Conservation (phyloP, 1,284 basidiomycete species). For the Fomitiporia mediterranea region DNA sequence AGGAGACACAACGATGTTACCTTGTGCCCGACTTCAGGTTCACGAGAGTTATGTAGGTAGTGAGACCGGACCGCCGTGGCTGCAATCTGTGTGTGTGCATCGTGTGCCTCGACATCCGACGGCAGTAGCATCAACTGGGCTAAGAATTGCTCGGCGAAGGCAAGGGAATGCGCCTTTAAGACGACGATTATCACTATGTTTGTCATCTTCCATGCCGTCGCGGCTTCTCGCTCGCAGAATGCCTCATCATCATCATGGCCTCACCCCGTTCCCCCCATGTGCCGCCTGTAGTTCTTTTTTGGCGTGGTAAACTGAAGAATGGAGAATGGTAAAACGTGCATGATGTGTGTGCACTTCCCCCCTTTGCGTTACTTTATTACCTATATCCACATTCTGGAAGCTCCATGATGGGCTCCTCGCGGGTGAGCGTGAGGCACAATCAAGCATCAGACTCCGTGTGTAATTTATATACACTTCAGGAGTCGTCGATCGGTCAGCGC, state of each 20-base stretch:
- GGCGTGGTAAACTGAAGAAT: not conserved
- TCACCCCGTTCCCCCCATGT: not conserved
- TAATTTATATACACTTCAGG: conserved; percentile 1
- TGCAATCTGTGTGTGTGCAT: not conserved
- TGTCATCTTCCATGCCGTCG: conserved; percentile 2
- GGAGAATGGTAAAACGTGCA: not conserved
- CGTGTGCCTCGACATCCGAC: not conserved
- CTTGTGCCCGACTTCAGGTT: no score
- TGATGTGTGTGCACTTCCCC: not conserved
- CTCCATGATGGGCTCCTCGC: not conserved
- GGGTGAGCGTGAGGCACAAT: conserved; percentile 6
- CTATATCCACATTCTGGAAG: not conserved
- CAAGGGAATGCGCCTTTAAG: conserved; percentile 3
- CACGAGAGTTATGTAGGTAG: no score
- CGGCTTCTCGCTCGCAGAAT: not conserved
- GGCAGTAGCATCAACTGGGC: not conserved
- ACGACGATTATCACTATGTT: conserved; percentile 9
- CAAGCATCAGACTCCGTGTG: not conserved
- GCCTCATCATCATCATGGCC: not conserved
- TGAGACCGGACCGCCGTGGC: no score
- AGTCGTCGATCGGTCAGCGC: conserved; percentile 1
- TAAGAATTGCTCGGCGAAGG: not conserved
- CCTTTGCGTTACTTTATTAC: not conserved
- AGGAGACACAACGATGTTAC: not conserved
- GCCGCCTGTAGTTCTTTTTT: not conserved